These are phyloP conservation scores for Saccharomycopsis lassenensis DNA, from an alignment of 805 yeast species.

Conservation along the genomic window DNA sequence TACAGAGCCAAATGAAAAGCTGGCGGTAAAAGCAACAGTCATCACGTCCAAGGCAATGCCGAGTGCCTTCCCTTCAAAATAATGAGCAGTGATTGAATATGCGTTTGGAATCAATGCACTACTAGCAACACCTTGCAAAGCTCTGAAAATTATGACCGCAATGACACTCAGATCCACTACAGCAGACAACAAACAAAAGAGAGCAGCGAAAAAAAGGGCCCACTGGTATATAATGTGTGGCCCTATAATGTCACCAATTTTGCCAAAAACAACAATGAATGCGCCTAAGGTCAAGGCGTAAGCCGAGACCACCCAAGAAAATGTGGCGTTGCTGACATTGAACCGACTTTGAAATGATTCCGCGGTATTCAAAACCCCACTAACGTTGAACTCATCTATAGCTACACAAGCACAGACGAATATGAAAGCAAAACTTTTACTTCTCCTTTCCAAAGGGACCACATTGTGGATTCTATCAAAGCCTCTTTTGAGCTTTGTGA, in stretches of 20 bases:
- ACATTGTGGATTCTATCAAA: too few species aligned
- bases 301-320: conserved; percentile 31
- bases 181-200: conserved; percentile 27
- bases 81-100: conserved; percentile 25
- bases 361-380: conserved; percentile 21
- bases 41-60: conserved; percentile 23
- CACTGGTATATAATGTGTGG: conserved; percentile 19
- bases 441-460: too few species aligned
- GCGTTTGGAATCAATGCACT: conserved; percentile 31
- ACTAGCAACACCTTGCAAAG: conserved; percentile 35
- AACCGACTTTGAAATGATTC: conserved; percentile 27
- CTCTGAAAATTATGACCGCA: conserved; percentile 32
- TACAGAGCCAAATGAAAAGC: conserved; percentile 30
- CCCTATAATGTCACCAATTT: conserved; percentile 33
- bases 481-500: too few species aligned
- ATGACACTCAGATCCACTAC: conserved; percentile 25
- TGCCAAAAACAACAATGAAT: conserved; percentile 33
- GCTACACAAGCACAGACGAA: too few species aligned
- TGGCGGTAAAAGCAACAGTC: conserved; percentile 22
- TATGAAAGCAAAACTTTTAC: too few species aligned
- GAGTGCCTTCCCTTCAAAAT: conserved; percentile 23
- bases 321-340: conserved; percentile 29
- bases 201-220: conserved; percentile 21
- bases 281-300: conserved; percentile 36
- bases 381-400: conserved; percentile 23